A percentile compares a stretch with the other conserved stretches of the same genome.
Conservation (phyloP, 345 rosid species). For the Gossypium australe region DNA sequence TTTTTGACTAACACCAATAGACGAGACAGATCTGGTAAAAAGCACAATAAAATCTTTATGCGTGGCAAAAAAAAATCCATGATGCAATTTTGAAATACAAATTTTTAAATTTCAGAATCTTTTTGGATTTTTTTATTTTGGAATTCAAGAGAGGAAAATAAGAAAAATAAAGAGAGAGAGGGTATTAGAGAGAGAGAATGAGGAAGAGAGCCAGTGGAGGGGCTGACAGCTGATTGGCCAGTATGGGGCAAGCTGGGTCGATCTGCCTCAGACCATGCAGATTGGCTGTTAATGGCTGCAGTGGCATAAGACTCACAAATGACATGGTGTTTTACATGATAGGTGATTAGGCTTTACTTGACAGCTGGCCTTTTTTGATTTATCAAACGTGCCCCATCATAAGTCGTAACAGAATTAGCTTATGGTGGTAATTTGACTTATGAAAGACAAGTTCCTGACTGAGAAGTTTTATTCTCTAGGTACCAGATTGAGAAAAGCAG, state of each 20-base stretch:
- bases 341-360: not conserved
- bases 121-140: not conserved
- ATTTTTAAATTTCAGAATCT: not conserved
- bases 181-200: not conserved
- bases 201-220: not conserved
- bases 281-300: not conserved
- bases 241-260: not conserved
- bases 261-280: not conserved
- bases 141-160: not conserved
- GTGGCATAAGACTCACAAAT: not conserved
- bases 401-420: not conserved
- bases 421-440: not conserved
- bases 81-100: not conserved
- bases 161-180: not conserved
- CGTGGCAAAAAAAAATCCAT: not conserved
- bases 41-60: not conserved
- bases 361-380: not conserved
- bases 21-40: not conserved
- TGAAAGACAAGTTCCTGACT: not conserved
- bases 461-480: not conserved
- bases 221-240: not conserved
- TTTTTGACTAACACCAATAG: not conserved
- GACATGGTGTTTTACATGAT: not conserved
- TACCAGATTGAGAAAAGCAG: not conserved
- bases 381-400: not conserved